These are phyloP conservation scores for Xylariales sp. DNA, from an alignment of 2,329 filamentous ascomycete genomes.

Conservation along the genomic window DNA sequence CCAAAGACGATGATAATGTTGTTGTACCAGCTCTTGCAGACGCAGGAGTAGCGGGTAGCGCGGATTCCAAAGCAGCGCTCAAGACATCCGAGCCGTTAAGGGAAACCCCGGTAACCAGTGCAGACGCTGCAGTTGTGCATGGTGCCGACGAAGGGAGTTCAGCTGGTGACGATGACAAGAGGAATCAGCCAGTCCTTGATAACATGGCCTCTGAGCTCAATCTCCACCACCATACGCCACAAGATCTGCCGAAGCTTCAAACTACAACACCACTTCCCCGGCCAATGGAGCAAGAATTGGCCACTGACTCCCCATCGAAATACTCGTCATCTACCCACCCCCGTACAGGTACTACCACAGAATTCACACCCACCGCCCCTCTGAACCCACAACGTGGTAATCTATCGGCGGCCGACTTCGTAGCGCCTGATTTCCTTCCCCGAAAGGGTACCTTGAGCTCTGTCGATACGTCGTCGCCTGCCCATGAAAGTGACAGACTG, in stretches of 20 bases:
- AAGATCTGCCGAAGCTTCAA: slow-evolving; percentile 18
- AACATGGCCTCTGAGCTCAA: slow-evolving; percentile 14
- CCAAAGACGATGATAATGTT: slow-evolving; percentile 11
- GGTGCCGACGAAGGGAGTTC: slow-evolving; percentile 9
- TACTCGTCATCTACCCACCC: slow-evolving; percentile 15
- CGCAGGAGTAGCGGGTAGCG: slow-evolving; percentile 14
- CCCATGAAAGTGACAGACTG: slow-evolving; percentile 67
- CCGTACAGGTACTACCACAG: slow-evolving; percentile 12
- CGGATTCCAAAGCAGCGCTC: slow-evolving; percentile 15
- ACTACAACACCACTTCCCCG: slow-evolving; percentile 14
- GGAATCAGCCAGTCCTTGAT: slow-evolving; percentile 15
- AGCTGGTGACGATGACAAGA: slow-evolving; percentile 14
- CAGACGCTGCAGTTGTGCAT: too few species aligned
- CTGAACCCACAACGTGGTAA: slow-evolving; percentile 36
- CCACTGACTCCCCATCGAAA: slow-evolving; percentile 10
- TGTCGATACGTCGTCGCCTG: slow-evolving; percentile 43
- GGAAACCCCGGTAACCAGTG: too few species aligned
- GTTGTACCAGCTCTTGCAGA: slow-evolving; percentile 12
- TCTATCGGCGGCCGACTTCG: slow-evolving; percentile 28
- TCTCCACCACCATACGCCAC: too few species aligned
- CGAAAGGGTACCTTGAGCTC: slow-evolving; percentile 44
- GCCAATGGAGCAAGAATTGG: too few species aligned
- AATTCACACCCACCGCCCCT: slow-evolving; percentile 38
- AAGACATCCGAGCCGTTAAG: too few species aligned
- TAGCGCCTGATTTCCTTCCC: slow-evolving; percentile 29